Conservation (phyloP, 2,329 filamentous ascomycete species). For the Ascochyta fabae region DNA sequence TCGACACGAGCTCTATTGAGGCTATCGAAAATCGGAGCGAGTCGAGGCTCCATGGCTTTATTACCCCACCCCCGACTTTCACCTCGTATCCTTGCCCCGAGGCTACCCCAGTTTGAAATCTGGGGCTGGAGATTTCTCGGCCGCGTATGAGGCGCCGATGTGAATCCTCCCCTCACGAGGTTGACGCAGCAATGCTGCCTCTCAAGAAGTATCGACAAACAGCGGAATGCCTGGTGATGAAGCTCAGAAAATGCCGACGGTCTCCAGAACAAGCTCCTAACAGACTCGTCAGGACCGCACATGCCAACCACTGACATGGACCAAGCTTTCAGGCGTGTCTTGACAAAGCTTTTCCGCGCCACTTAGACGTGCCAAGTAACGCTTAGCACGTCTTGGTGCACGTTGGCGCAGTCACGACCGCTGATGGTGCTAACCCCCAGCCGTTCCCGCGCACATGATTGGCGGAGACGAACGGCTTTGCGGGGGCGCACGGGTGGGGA, state of each 20-base stretch:
- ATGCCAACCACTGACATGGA: constrained; percentile 8
- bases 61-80: constrained; percentile 1
- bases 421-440: constrained; percentile 1
- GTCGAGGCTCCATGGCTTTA: neutral
- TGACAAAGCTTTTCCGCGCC: constrained; percentile 26
- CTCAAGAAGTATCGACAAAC: neutral
- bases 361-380: constrained; percentile 19
- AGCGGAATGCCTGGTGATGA: neutral
- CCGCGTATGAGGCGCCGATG: too few relatives aligned
- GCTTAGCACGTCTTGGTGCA: constrained; percentile 25
- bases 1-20: neutral
- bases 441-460: constrained; percentile 2
- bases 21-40: constrained; percentile 4
- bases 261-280: neutral
- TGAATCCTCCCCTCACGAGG: too few relatives aligned
- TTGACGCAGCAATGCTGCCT: neutral
- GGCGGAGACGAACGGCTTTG: neutral
- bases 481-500: constrained; percentile 18
- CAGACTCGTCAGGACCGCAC: neutral
- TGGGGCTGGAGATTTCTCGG: neutral
- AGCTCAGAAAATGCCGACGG: neutral
- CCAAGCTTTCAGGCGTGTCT: constrained; percentile 24
- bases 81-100: neutral
- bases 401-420: neutral
- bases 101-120: neutral